These are phyloP conservation scores for Phytophthora idaei DNA, from an alignment of 352 stramenopile genomes.

Conservation along the genomic window DNA sequence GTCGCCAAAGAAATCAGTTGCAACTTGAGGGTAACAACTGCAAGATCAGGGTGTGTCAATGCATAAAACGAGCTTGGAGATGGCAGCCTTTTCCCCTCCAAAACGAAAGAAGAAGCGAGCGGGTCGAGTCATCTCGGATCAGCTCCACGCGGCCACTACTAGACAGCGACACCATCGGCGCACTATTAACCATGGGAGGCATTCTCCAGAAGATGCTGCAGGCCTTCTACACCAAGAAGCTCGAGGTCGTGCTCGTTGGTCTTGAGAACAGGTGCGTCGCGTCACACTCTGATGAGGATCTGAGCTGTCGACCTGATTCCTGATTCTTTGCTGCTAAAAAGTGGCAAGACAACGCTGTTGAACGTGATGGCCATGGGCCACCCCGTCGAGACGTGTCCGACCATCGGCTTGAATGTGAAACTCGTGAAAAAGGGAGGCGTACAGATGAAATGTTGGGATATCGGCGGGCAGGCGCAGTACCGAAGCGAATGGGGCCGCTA, in stretches of 20 bases:
- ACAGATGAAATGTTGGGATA: constrained; percentile 99
- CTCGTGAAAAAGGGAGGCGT: constrained; percentile 95
- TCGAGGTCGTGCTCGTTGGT: constrained; percentile 96
- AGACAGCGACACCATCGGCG: not conserved
- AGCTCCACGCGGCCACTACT: constrained; percentile 12
- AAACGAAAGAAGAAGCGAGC: constrained; percentile 35
- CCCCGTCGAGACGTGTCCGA: constrained; percentile 96
- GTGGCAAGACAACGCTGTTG: constrained; percentile 96
- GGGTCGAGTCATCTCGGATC: constrained; percentile 28
- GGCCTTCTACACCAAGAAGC: constrained; percentile 97
- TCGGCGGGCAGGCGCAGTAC: constrained; percentile 97
- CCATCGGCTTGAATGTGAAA: constrained; percentile 98
- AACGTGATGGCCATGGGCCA: constrained; percentile 96
- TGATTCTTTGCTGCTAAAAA: constrained; percentile 36
- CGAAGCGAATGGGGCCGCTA: constrained; percentile 94
- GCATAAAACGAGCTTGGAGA: constrained; percentile 2
- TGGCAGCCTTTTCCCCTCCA: constrained; percentile 34
- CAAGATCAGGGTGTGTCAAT: constrained; percentile 3
- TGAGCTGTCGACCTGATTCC: constrained; percentile 5
- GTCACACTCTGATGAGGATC: not conserved
- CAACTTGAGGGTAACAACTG: not conserved
- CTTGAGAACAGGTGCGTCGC: constrained; percentile 93
- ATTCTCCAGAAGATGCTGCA: constrained; percentile 95
- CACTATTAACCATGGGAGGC: constrained; percentile 78
- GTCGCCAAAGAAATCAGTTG: constrained; percentile 26